Base-by-base conservation (phyloP, 2,329 filamentous ascomycete genomes). In the Zasmidium citrigriseum region DNA sequence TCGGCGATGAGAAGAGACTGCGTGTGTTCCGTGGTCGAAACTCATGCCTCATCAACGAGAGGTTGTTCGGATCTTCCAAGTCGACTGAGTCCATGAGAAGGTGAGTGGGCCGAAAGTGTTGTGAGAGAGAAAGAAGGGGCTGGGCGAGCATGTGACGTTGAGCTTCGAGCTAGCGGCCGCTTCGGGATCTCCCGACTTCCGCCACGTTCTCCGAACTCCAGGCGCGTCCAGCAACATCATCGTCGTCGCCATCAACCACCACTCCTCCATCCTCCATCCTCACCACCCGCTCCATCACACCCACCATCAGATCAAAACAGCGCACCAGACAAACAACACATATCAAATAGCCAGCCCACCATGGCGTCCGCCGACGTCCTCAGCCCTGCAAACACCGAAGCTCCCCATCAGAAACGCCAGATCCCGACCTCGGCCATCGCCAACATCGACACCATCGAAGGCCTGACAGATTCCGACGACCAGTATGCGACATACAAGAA, bases 401-500 rank as follows among this genome's bases (percentile, higher is more conserved):
- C 87, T 73, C 88, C 89, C 75, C 89, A 92, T 79, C 93, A 89
- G 25, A 60, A 64, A 82, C 96, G 91, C 82, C 82, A 87, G 72
- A 83, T 87, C 70, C 86, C 88, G 52, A 89, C 88, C 61, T 80
- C 86, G 63, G 87, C 89, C 71, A 95, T 96, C 78, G 90, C 91
- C 44, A 93, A 90, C 76, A 89, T 96, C 77, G 92, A 96, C 75
- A 88, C 89, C 67, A 87, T 97, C 64, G 93, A 97, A 77, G 92
- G 91, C 60, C 82, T 92, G 62, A 84, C 86, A 56, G 92, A 96
- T 71, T 88, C 87, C 51, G 90, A 87, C 65, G 93, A 98, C 76
- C 93, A 98, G 75, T 99, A 99, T 77, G 91, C 90, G 53, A 92
- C 89, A 44, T 84, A 98, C 77, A 99, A 99, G 83, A 95, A 96